phyloP scores from a whole-genome alignment of 139 green algal species.

The Tetraselmis striata region DNA sequence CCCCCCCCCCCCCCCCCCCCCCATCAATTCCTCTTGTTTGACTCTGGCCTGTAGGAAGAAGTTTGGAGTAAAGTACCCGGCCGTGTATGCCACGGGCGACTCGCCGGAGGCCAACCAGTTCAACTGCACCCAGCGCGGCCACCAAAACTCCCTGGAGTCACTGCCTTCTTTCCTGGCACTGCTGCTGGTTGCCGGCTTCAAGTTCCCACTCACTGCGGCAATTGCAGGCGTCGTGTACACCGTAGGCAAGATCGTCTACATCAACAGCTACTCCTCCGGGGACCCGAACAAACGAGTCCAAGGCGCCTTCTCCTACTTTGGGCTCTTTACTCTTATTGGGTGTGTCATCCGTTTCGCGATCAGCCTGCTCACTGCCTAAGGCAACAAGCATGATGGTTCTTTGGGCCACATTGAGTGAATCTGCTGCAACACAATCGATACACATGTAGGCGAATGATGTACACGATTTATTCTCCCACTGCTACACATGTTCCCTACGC shows the following conservation, averaged over 20 bases:
- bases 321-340: constrained; percentile 18
- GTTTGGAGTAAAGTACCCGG: constrained; percentile 46
- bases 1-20: no score
- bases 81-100: constrained; percentile 38
- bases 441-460: no score
- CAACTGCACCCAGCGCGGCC: constrained; percentile 55
- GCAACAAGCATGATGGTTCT: no score
- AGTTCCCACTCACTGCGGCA: constrained; percentile 37
- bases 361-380: not conserved
- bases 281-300: constrained; percentile 29
- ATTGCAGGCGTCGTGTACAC: constrained; percentile 26
- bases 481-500: no score
- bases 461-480: no score
- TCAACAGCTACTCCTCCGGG: constrained; percentile 38
- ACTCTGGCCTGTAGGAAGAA: constrained; percentile 7
- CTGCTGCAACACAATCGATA: no score
- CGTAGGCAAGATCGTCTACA: constrained; percentile 34
- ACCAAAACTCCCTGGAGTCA: constrained; percentile 67
- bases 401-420: no score
- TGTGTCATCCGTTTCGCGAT: not conserved
- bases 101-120: constrained; percentile 23
- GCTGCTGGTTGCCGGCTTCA: constrained; percentile 28
- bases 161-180: constrained; percentile 40
- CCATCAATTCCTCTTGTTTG: no score
- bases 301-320: constrained; percentile 22